phyloP scores from a whole-genome alignment of 257 asterid genomes.

The Nicotiana tabacum region DNA sequence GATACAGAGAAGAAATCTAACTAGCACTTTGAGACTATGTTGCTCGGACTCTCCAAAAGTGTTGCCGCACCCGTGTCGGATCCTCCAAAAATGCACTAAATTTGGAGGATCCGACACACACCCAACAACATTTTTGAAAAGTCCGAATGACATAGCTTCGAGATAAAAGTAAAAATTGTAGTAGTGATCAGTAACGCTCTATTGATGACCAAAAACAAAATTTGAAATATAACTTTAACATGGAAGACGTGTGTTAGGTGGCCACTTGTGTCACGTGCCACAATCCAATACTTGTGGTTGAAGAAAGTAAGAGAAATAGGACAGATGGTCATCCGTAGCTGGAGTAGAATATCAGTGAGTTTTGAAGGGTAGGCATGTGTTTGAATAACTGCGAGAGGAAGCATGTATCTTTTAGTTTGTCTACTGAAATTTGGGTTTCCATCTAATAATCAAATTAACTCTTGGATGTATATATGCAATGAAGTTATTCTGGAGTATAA shows the following conservation, averaged over 20 bases:
- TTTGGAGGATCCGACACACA: no score
- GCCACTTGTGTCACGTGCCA: background rate
- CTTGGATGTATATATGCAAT: no score
- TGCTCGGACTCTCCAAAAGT: no score
- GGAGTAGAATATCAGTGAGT: background rate
- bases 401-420: background rate
- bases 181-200: background rate
- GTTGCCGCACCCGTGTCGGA: no score
- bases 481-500: no score
- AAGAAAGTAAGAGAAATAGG: background rate
- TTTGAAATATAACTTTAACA: background rate
- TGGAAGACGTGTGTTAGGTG: background rate
- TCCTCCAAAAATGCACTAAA: no score
- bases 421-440: background rate
- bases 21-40: background rate
- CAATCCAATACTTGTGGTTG: background rate
- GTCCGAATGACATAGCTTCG: background rate
- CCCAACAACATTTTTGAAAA: no score
- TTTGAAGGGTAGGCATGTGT: background rate
- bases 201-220: background rate
- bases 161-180: background rate
- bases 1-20: background rate
- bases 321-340: background rate
- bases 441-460: no score
- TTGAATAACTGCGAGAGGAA: background rate